phyloP scores from a whole-genome alignment of 371 early-diverging fungal species.

The Mortierella sp. region DNA sequence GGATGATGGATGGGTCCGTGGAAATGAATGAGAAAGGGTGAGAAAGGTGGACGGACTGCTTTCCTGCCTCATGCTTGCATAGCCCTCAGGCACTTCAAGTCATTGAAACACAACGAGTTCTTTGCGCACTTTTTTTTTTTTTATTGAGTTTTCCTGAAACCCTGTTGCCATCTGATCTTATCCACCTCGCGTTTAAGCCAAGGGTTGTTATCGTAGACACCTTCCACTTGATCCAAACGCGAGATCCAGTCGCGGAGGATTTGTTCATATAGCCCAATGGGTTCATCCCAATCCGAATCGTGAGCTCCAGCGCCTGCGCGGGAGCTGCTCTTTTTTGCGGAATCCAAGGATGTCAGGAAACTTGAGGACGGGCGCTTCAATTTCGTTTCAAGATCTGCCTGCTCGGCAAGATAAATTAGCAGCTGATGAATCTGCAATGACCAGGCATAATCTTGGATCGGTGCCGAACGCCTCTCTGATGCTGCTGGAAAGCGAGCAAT shows the following conservation, averaged over 20 bases:
- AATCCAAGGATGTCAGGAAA: neutral
- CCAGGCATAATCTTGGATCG: slow-evolving; percentile 15
- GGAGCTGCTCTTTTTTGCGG: neutral
- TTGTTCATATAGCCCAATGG: slow-evolving; percentile 18
- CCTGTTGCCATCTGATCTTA: slow-evolving; percentile 44
- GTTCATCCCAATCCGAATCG: neutral
- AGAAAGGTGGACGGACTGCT: no score
- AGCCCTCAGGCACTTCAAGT: no score
- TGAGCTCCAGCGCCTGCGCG: slow-evolving; percentile 1
- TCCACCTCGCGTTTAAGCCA: slow-evolving; percentile 40
- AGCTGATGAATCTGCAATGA: slow-evolving; percentile 29
- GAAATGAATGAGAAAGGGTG: no score
- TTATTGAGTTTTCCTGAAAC: no score
- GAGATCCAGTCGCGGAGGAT: slow-evolving; percentile 30
- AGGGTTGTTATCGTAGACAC: slow-evolving; percentile 11
- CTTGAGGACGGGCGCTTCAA: neutral
- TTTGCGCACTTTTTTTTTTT: no score
- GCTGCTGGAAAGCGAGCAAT: neutral
- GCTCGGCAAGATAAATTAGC: slow-evolving; percentile 26
- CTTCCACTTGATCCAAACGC: slow-evolving; percentile 20
- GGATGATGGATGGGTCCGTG: no score
- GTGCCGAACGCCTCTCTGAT: neutral
- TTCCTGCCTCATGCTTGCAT: no score
- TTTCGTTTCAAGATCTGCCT: slow-evolving; percentile 34
- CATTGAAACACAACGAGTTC: no score